Evolutionary conservation across 1,284 basidiomycete species (phyloP).

Genomic region (Sanghuangporus sanghuang): DNA sequence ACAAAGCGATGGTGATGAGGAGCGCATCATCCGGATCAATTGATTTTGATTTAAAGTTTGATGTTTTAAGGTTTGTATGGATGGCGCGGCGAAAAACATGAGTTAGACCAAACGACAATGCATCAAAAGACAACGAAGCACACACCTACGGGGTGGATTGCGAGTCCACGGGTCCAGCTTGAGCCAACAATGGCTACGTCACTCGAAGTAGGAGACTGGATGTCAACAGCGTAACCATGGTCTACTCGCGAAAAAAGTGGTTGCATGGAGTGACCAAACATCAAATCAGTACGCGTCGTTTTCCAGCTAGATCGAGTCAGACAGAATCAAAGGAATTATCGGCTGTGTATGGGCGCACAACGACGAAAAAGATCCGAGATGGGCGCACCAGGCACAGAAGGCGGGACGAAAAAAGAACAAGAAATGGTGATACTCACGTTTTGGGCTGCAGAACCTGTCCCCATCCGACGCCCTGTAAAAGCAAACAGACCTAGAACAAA

Average conservation of each 20-base stretch:
- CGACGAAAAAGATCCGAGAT: neutral
- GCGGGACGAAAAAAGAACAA: neutral
- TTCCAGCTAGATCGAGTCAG: neutral
- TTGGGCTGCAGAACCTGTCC: slow-evolving; percentile 40
- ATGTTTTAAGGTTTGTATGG: neutral
- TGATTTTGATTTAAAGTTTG: neutral
- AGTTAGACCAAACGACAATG: neutral
- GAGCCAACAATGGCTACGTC: slow-evolving; percentile 33
- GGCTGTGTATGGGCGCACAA: neutral
- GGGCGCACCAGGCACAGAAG: neutral
- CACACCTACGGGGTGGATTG: slow-evolving; percentile 67
- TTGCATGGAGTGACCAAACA: neutral
- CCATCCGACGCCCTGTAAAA: slow-evolving; percentile 38
- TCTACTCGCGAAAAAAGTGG: slow-evolving; percentile 1
- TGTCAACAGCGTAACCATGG: slow-evolving; percentile 10
- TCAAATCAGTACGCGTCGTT: neutral
- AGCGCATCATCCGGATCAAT: neutral
- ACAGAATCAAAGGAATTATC: neutral
- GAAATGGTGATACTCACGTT: slow-evolving; percentile 25
- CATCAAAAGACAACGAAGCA: slow-evolving; percentile 11
- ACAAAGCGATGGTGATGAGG: too few species aligned
- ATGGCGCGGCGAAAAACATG: neutral
- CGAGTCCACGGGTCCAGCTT: slow-evolving; percentile 69
- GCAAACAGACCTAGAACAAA: slow-evolving; percentile 48
- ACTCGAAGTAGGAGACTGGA: slow-evolving; percentile 16